Evolutionary conservation across 106 monocot species (phyloP), one percentile per base, ranked within the genome.

Genomic region (Gastrodia elata): DNA sequence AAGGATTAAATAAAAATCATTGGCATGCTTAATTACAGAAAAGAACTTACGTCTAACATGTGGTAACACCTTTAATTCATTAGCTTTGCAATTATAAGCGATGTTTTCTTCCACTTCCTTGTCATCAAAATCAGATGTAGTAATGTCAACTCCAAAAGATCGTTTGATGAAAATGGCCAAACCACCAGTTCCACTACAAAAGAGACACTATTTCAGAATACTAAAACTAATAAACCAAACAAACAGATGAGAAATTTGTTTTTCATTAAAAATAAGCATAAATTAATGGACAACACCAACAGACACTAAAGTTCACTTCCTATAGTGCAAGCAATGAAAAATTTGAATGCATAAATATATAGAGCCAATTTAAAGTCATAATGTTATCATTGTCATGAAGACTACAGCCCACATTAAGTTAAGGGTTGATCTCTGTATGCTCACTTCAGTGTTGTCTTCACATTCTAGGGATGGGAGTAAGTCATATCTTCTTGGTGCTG

Each of bases 111-210:
- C 90, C 14, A 96, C 82, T 61, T 96, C 89, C 75, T 33, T 44
- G 48, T 96, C 96, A 76, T 96, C 92, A 78, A 80, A 88, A 77
- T 96, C 96, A 69, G 92, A 90, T 18, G 96, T 96, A 16, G 92
- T 96, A 79, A 96, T 96, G 79, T 92, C 89, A 64, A 96, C 79
- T 38, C 75, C 83, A 77, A 96, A 86, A 33, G 81, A 79, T 78
- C 56, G 90, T 64, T 67, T 58, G 75, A 96, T 69, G 74, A 92
- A 96, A 55, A 96, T 96, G 14, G 92, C 87, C 64, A 96, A 74
- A 76, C 90, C 96, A 80, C 96, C 96, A 34, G 96, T 96, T 56
- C 96, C 96, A 76, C 96, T 96, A 26, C 34, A 70, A 70, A 67
- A 4, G 40, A 26, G 16, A 38, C 6, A n/a, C n/a, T 67, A 67